These are phyloP conservation scores for Plasmodium knowlesi DNA, from an alignment of 169 alveolate species.

Conservation along the genomic window DNA sequence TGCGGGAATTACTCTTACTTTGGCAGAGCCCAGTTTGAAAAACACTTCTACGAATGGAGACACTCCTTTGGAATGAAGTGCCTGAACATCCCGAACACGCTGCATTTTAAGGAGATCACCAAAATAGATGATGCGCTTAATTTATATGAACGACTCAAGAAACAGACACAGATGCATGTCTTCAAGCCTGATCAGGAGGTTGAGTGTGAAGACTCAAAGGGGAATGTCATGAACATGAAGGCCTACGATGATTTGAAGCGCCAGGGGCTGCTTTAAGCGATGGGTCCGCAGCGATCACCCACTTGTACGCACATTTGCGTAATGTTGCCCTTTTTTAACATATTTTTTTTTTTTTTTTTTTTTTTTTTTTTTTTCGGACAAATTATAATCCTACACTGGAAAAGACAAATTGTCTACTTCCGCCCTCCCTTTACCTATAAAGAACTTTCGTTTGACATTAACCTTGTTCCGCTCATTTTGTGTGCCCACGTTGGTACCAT, in stretches of 20 bases:
- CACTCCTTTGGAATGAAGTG: constrained; percentile 99
- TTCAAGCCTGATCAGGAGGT: constrained; percentile 94
- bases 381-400: neutral
- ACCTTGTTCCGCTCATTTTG: neutral
- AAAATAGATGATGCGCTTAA: constrained; percentile 89
- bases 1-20: constrained; percentile 99
- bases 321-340: neutral
- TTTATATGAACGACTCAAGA: constrained; percentile 93
- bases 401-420: neutral
- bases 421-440: neutral
- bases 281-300: neutral
- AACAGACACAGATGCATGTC: constrained; percentile 89
- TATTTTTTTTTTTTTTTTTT: no score
- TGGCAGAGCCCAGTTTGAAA: constrained; percentile 99
- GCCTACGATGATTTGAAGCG: constrained; percentile 93
- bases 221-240: constrained; percentile 95
- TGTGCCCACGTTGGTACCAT: neutral
- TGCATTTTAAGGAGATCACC: constrained; percentile 95
- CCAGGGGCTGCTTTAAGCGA: constrained; percentile 91
- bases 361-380: no score
- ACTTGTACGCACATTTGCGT: neutral
- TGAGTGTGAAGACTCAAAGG: constrained; percentile 98
- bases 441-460: neutral
- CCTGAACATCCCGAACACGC: constrained; percentile 98
- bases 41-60: constrained; percentile 99